Evolutionary conservation across 2,329 filamentous ascomycete genomes (phyloP), one percentile per base, ranked within the genome.

Genomic region (Clonostachys byssicola): DNA sequence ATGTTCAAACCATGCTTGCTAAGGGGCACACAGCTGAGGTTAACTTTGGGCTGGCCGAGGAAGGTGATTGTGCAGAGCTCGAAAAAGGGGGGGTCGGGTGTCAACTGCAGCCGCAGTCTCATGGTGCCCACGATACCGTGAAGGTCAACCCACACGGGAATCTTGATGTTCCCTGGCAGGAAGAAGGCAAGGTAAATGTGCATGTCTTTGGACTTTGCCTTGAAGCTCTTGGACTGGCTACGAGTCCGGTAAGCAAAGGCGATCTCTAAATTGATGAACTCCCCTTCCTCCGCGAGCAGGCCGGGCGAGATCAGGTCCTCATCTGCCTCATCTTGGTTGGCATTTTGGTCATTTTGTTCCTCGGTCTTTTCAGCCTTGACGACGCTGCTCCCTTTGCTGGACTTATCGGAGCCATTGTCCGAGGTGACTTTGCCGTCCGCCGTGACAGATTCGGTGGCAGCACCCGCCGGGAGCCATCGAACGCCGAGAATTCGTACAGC

Each of bases 261-360:
- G 14, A 90, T 70, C 59, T 92, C 88, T 45, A 91, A 66, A 57
- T 91, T 91, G 61, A 90, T 77, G 56, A 90, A 90, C 52, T 89
- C 86, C 12, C 86, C 86, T 59, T 89, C 85, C 61, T 89, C 86
- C 3, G 84, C 86, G 55, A 88, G 82, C 83, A 89, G 86, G 2
- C 83, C 84, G 54, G 83, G 75, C 3, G 64, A 64, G 17, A 68
- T 53, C 0, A 60, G 56, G n/a, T 53, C 51, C 52, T 71, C 67
- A 17, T 70, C 56, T 5, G 61, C 61, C 2, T 66, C 57, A 4
- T 56, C 52, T 14, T 68, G 58, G 12, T 66, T 58, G 44, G 70
- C 53, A 6, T 54, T 51, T 9, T 58, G 52, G 6, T 62, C 50
- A 17, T 54, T 52, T 40, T 56, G 48, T 2, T 59, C 57, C 13